These are phyloP conservation scores for Arthromyces matolae DNA, from an alignment of 768 basidiomycete species.

Conservation along the genomic window DNA sequence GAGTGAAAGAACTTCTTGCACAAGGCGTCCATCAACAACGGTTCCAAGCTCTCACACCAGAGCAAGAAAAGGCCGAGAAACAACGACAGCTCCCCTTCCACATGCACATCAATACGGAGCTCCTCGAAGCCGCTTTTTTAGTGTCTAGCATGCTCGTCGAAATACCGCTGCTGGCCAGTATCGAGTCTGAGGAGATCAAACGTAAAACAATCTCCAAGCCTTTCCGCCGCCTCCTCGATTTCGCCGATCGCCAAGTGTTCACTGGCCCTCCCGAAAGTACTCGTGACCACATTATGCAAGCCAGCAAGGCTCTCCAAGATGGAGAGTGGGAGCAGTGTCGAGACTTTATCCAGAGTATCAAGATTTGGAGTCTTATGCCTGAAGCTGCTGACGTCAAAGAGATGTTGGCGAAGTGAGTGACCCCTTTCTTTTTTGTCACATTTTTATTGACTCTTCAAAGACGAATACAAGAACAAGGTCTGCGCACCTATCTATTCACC, in stretches of 20 bases:
- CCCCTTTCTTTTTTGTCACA: background rate
- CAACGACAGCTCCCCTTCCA: slow-evolving; percentile 97
- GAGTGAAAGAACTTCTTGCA: slow-evolving; percentile 95
- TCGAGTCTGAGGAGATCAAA: slow-evolving; percentile 90
- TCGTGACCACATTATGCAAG: slow-evolving; percentile 98
- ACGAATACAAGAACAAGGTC: slow-evolving; percentile 96
- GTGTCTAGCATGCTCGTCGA: slow-evolving; percentile 99
- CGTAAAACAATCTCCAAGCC: slow-evolving; percentile 95
- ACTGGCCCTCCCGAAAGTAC: slow-evolving; percentile 99
- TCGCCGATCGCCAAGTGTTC: slow-evolving; percentile 96
- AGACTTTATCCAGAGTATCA: slow-evolving; percentile 92
- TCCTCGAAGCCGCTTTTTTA: slow-evolving; percentile 95
- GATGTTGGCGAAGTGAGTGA: slow-evolving; percentile 83
- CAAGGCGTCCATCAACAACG: slow-evolving; percentile 95
- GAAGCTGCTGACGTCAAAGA: slow-evolving; percentile 85
- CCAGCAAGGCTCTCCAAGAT: slow-evolving; percentile 91
- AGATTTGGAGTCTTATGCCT: slow-evolving; percentile 97
- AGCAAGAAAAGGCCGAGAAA: slow-evolving; percentile 96
- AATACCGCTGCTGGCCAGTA: slow-evolving; percentile 90
- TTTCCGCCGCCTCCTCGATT: slow-evolving; percentile 91
- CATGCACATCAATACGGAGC: slow-evolving; percentile 98
- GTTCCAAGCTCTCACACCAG: slow-evolving; percentile 81
- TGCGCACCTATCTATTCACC: slow-evolving; percentile 97
- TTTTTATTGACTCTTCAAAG: slow-evolving; percentile 34
- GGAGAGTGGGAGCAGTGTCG: slow-evolving; percentile 97